phyloP scores from a whole-genome alignment of 805 yeast species.

The Debaryomyces castellii region DNA sequence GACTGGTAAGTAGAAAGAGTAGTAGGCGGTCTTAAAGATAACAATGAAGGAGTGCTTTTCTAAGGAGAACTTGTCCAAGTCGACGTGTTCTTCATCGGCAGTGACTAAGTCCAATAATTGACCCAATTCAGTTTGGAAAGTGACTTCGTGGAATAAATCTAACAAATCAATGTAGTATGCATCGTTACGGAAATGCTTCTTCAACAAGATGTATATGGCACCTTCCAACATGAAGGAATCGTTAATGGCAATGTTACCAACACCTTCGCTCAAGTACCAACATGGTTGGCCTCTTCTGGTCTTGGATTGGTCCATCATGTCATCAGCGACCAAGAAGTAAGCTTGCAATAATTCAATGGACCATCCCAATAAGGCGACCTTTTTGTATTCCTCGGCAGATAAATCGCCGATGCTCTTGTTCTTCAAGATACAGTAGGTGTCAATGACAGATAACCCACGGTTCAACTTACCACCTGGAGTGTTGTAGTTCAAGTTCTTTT shows the following conservation, averaged over 20 bases:
- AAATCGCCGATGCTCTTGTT: slow-evolving; percentile 59
- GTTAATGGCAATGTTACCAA: slow-evolving; percentile 92
- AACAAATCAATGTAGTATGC: slow-evolving; percentile 83
- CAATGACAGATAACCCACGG: slow-evolving; percentile 94
- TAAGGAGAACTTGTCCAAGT: slow-evolving; percentile 80
- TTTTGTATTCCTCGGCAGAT: slow-evolving; percentile 67
- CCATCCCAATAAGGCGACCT: slow-evolving; percentile 93
- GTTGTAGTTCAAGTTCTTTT: slow-evolving; percentile 71
- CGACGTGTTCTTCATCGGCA: slow-evolving; percentile 95
- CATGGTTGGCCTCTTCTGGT: slow-evolving; percentile 99
- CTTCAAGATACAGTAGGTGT: slow-evolving; percentile 81
- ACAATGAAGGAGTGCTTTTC: slow-evolving; percentile 94
- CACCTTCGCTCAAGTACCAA: slow-evolving; percentile 83
- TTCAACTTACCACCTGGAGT: slow-evolving; percentile 96
- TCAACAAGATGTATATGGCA: slow-evolving; percentile 83
- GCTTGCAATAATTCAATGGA: slow-evolving; percentile 92
- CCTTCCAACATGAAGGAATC: slow-evolving; percentile 97
- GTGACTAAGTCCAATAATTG: slow-evolving; percentile 93
- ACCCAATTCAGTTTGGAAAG: slow-evolving; percentile 97
- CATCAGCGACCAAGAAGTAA: slow-evolving; percentile 95
- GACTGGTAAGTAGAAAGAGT: slow-evolving; percentile 95
- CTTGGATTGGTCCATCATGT: slow-evolving; percentile 95
- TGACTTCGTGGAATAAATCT: slow-evolving; percentile 94
- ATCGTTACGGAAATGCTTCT: slow-evolving; percentile 83
- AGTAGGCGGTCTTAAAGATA: slow-evolving; percentile 94